Percentiles rank a stretch among this genome's conserved stretches.
These are phyloP conservation scores for Wallacemonas collosoma DNA, from an alignment of 208 protist genomes.

Conservation along the genomic window DNA sequence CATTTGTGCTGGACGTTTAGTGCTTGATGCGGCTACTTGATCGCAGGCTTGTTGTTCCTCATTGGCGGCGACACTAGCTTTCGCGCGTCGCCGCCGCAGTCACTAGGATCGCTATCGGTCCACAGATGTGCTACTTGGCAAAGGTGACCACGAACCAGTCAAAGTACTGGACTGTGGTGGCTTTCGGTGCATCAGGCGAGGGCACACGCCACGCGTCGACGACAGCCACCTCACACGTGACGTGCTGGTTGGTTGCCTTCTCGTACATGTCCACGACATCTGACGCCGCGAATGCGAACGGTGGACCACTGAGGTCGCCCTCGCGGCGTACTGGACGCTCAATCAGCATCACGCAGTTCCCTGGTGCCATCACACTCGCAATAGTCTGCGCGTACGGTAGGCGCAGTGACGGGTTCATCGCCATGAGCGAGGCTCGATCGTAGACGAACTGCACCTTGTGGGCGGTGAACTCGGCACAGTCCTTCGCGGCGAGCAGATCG, in stretches of 20 bases:
- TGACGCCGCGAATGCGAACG: conserved; percentile 45
- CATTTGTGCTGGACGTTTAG: no score
- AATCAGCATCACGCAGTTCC: conserved; percentile 27
- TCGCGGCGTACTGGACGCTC: conserved; percentile 50
- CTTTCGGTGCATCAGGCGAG: neutral
- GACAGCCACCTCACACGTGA: conserved; percentile 12
- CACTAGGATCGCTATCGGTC: no score
- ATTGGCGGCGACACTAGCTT: no score
- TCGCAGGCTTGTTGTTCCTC: no score
- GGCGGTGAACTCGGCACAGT: conserved; percentile 23
- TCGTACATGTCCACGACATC: conserved; percentile 44
- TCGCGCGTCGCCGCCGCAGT: no score
- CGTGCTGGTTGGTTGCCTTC: conserved; percentile 24
- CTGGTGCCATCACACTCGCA: conserved; percentile 23
- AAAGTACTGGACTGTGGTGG: conserved; percentile 16
- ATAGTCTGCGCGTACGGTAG: conserved; percentile 34
- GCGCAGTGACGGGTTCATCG: conserved; percentile 46
- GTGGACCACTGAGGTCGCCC: conserved; percentile 40
- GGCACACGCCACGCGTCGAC: conserved; percentile 16
- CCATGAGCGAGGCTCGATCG: conserved; percentile 68
- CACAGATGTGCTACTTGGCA: neutral
- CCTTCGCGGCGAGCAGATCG: conserved; percentile 39
- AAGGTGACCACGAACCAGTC: conserved; percentile 24
- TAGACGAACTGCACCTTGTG: conserved; percentile 54
- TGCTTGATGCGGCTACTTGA: no score